Evolutionary conservation across 768 basidiomycete species (phyloP).

Genomic region (Roridomyces roridus): DNA sequence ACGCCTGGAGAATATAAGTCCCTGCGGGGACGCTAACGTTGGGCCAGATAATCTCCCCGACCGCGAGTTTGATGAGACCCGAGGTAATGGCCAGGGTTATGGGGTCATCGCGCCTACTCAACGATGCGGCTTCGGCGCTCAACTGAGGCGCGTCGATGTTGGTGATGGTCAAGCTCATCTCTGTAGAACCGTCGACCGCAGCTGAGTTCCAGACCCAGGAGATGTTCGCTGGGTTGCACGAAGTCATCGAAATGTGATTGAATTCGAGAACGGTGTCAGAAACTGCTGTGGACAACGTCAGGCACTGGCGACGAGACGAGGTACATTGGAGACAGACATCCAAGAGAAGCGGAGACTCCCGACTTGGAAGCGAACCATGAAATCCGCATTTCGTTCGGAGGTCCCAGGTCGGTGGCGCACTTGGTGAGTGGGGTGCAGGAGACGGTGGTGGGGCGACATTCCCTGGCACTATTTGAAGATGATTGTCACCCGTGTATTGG

Average conservation of each 20-base stretch:
- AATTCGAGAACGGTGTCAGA: constrained; percentile 28
- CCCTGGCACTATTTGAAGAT: no score
- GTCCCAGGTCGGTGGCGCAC: no score
- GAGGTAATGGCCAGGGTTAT: background rate
- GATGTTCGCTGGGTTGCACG: constrained; percentile 39
- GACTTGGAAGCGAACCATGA: no score
- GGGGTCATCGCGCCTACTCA: constrained; percentile 1
- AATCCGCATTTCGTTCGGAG: no score
- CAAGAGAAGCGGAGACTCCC: no score
- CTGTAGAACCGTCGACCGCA: background rate
- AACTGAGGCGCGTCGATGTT: constrained; percentile 5
- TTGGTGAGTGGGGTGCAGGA: no score
- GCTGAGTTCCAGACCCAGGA: constrained; percentile 25
- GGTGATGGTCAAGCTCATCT: constrained; percentile 10
- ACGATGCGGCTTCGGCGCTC: background rate
- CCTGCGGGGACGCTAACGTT: constrained; percentile 54
- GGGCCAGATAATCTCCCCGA: constrained; percentile 45
- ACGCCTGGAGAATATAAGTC: constrained; percentile 48
- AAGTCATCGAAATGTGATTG: constrained; percentile 34
- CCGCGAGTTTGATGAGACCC: constrained; percentile 31
- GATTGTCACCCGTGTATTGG: no score
- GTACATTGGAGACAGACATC: no score
- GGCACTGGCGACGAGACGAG: no score
- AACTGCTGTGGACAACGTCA: background rate
- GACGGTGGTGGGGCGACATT: no score